Evolutionary conservation across 2,329 filamentous ascomycete genomes (phyloP), one percentile per base, ranked within the genome.

Genomic region (Fusarium kyushuense): DNA sequence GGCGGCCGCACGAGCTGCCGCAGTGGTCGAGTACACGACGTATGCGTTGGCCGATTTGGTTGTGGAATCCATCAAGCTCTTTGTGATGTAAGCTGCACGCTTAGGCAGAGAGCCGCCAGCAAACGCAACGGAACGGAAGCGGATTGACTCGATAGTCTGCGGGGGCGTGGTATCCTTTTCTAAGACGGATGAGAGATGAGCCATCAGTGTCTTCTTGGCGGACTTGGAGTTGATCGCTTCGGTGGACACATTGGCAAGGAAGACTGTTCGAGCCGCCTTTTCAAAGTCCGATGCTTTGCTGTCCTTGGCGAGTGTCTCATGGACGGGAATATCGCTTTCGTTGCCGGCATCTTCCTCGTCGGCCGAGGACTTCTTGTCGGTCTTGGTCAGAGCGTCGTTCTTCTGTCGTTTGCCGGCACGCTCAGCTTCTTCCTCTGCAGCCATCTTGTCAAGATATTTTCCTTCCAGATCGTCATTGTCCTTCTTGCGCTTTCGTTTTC

Each of bases 1-100:
- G 46, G 90, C 88, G 4, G 94, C 94, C 72, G 90, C 88, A 55
- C 93, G 89, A 14, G 93, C 94, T 5, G 92, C 93, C 11, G 87
- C 82, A 2, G 87, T 79, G 3, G 92, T 93, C 42, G 89, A 91
- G 82, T 96, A 97, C 48, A 99, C 94, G 30, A 87, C 93, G 76
- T 99, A 99, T 46, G 96, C 96, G 77, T 99, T 97, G 61, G 94
- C 94, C 65, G 92, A 96, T 75, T 92, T 93, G 1, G 95, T 96
- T 2, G 96, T 99, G 21, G 93, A 89, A 63, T 92, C 90, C 90
- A 97, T 95, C 59, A 98, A 84, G 25, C 94, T 90, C 77, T 94
- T 94, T 73, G 93, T 96, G 65, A 95, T 96, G 78, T 89, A 98
- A 25, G 96, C 92, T n/a, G 95, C 96, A 66, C 95, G 92, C 82